Evolutionary conservation across 2,329 filamentous ascomycete genomes (phyloP).

Genomic region (Nemania bipapillata): DNA sequence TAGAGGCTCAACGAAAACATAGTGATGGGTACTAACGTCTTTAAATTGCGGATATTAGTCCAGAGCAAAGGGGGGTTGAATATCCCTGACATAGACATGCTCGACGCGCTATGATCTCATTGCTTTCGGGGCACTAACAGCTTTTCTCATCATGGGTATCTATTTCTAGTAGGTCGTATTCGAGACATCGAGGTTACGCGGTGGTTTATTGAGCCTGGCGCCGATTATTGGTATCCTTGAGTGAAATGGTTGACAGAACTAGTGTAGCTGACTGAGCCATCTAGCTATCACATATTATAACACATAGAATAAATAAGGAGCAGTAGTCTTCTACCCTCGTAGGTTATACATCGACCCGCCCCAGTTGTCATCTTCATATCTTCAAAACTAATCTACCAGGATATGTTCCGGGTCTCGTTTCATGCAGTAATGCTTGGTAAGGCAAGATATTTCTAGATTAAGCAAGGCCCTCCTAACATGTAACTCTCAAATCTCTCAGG

Average conservation of each 20-base stretch:
- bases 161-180: background rate
- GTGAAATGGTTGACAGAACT: background rate
- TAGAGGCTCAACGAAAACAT: background rate
- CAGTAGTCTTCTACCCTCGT: no score
- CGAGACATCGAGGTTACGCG: background rate
- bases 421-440: no score
- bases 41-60: background rate
- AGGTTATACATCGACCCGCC: no score
- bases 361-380: no score
- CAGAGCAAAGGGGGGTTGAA: background rate
- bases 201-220: conserved; percentile 28
- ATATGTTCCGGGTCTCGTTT: no score
- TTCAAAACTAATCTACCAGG: no score
- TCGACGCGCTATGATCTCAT: conserved; percentile 11
- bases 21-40: background rate
- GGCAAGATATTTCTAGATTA: no score
- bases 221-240: conserved; percentile 23
- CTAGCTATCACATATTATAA: conserved; percentile 15
- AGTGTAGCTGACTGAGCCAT: background rate
- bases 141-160: rapidly evolving
- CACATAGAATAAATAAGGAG: background rate
- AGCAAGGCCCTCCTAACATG: no score
- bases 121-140: conserved; percentile 11
- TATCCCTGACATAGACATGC: background rate
- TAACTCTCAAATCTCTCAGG: no score